These are phyloP conservation scores for Daldinia concentrica DNA, from an alignment of 495 filamentous ascomycete genomes.

Conservation along the genomic window DNA sequence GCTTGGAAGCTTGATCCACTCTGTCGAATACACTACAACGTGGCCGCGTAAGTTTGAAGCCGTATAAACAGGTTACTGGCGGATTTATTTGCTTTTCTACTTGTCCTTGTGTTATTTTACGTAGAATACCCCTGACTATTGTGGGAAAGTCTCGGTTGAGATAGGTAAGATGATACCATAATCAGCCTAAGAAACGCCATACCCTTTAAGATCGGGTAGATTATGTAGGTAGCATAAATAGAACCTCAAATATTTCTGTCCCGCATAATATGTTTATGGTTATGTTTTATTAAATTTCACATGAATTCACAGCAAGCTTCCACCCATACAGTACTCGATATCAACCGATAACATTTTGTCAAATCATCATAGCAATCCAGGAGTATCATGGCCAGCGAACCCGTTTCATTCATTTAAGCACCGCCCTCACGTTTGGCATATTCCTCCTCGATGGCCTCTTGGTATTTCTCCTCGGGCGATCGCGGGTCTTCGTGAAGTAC, in stretches of 20 bases:
- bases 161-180: background rate
- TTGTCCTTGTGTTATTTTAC: background rate
- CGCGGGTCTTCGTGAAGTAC: constrained; percentile 73
- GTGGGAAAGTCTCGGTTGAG: background rate
- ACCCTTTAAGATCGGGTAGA: background rate
- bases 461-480: constrained; percentile 58
- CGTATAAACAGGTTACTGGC: background rate
- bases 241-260: background rate
- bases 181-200: background rate
- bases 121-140: background rate
- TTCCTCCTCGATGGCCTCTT: constrained; percentile 60
- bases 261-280: background rate
- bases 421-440: constrained; percentile 62
- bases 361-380: constrained; percentile 4
- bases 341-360: background rate
- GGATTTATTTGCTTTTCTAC: background rate
- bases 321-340: background rate
- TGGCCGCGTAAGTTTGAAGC: background rate
- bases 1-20: background rate
- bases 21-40: background rate
- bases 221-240: background rate
- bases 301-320: background rate
- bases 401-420: constrained; percentile 44
- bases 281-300: background rate
- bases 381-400: background rate